Percentiles rank a stretch among this genome's conserved stretches.
These are phyloP conservation scores for Magnusiomyces suaveolens DNA, from an alignment of 1,139 yeast species.

Conservation along the genomic window DNA sequence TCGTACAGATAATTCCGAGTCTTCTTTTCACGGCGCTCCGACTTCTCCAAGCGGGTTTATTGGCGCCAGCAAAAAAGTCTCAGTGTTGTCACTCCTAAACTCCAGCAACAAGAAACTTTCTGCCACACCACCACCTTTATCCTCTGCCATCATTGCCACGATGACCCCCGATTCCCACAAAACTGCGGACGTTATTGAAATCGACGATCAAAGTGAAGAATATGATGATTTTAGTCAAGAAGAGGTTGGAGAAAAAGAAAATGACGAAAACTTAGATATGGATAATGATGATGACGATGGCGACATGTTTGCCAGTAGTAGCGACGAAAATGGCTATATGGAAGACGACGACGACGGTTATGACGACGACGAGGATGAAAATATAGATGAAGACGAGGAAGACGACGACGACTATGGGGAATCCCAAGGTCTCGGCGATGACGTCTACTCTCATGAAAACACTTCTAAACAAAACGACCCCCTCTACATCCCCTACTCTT, in stretches of 20 bases:
- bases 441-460: not conserved
- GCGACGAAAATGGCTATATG: slow-evolving; percentile 7
- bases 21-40: not conserved
- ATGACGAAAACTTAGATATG: slow-evolving; percentile 1
- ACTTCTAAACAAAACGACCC: slow-evolving; percentile 16
- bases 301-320: not conserved
- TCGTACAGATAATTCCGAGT: not conserved
- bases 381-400: slow-evolving; percentile 1
- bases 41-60: not conserved
- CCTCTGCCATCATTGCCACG: not conserved
- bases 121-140: not conserved
- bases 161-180: not conserved
- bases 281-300: slow-evolving; percentile 5
- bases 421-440: slow-evolving; percentile 5
- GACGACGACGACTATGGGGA: not conserved
- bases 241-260: not conserved
- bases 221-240: not conserved
- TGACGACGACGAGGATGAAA: slow-evolving; percentile 6
- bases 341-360: slow-evolving; percentile 7
- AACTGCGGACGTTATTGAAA: not conserved
- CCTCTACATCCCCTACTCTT: slow-evolving; percentile 25
- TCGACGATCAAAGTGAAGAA: slow-evolving; percentile 8
- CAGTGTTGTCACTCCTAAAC: not conserved
- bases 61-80: not conserved
- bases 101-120: not conserved